Conservation (phyloP, 352 stramenopile species). For the Globisporangium uncinulatum region DNA sequence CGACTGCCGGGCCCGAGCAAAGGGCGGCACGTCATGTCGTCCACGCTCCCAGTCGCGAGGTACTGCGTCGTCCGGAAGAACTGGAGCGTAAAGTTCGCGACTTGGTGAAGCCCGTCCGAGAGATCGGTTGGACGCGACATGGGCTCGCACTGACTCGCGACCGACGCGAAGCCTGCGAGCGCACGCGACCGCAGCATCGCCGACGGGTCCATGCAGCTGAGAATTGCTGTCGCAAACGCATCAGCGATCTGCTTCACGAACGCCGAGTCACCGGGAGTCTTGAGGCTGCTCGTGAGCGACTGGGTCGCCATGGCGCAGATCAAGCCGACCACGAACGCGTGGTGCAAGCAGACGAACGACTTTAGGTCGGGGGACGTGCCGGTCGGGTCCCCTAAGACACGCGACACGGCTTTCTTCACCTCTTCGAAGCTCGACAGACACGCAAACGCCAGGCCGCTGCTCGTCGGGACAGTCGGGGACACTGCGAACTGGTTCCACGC, state of each 20-base stretch:
- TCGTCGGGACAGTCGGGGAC: conserved; percentile 38
- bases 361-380: conserved; percentile 33
- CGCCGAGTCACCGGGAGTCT: conserved; percentile 46
- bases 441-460: conserved; percentile 50
- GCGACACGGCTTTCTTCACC: conserved; percentile 67
- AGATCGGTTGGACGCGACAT: conserved; percentile 42
- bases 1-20: conserved; percentile 34
- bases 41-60: conserved; percentile 45
- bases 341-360: conserved; percentile 78
- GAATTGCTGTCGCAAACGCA: conserved; percentile 65
- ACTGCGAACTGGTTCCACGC: conserved; percentile 73
- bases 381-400: conserved; percentile 49
- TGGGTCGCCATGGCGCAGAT: conserved; percentile 77
- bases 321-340: conserved; percentile 72
- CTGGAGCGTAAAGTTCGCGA: conserved; percentile 74
- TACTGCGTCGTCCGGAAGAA: conserved; percentile 65
- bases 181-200: conserved; percentile 44
- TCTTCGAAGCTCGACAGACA: conserved; percentile 76
- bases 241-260: conserved; percentile 68
- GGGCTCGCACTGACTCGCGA: conserved; percentile 42
- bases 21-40: conserved; percentile 57
- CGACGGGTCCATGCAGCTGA: conserved; percentile 71
- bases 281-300: conserved; percentile 58
- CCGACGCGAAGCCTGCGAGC: conserved; percentile 48
- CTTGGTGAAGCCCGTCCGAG: conserved; percentile 58